Conservation (phyloP, 176 grass and related monocot genomes). For the Stipa capillata region DNA sequence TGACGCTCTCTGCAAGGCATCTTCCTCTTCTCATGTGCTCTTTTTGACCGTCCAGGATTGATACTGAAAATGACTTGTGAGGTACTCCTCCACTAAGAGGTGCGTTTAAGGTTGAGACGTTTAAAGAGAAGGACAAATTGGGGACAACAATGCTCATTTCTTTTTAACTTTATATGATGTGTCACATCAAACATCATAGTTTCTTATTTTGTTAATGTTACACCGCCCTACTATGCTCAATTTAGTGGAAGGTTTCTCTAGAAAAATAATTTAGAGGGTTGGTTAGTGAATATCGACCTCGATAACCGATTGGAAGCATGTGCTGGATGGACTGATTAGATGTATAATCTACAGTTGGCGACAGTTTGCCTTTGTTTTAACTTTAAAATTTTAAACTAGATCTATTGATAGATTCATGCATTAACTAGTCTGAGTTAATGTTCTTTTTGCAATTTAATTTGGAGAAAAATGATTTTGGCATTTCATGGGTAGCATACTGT, state of each 20-base stretch:
- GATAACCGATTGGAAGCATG: background rate
- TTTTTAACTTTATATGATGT: background rate
- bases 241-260: background rate
- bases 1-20: conserved; percentile 6
- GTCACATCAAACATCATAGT: background rate
- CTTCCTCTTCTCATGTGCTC: background rate
- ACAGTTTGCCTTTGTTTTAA: too few species aligned
- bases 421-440: too few species aligned
- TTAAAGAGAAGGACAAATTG: background rate
- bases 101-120: background rate
- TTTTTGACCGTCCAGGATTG: background rate
- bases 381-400: too few species aligned
- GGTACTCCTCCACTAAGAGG: too few species aligned
- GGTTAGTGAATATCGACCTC: background rate
- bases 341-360: background rate
- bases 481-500: too few species aligned
- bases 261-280: too few species aligned
- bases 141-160: background rate
- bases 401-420: too few species aligned
- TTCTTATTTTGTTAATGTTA: too few species aligned
- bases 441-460: too few species aligned
- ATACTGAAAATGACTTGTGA: background rate
- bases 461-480: too few species aligned
- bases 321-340: background rate
- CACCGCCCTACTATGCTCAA: background rate